Percentiles rank a stretch among this genome's conserved stretches.
Conservation (phyloP, 73 alveolate species). For the Strombidium stylifer region DNA sequence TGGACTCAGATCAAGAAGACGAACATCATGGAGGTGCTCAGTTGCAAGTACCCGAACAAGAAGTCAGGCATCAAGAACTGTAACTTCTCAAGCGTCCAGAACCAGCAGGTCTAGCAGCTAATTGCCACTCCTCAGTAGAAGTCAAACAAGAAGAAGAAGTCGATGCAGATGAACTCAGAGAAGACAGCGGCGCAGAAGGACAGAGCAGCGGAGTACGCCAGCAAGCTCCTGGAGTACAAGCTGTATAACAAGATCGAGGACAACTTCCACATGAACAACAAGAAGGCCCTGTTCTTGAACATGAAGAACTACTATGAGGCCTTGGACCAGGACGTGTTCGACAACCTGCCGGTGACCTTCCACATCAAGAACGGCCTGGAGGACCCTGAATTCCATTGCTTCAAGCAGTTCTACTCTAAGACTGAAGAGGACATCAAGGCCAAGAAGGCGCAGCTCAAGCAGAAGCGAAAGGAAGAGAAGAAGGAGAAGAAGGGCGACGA, state of each 20-base stretch:
- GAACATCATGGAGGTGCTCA: slow-evolving; percentile 14
- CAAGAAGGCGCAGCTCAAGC: neutral
- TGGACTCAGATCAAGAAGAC: slow-evolving; percentile 31
- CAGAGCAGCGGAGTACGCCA: neutral
- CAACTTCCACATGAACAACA: slow-evolving; percentile 66
- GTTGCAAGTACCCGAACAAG: slow-evolving; percentile 32
- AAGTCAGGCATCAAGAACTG: slow-evolving; percentile 7
- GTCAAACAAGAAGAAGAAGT: neutral
- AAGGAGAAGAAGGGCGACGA: slow-evolving; percentile 2
- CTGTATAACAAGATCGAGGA: slow-evolving; percentile 70
- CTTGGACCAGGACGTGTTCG: slow-evolving; percentile 60
- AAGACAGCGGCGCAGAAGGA: neutral
- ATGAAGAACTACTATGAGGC: slow-evolving; percentile 62
- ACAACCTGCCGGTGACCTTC: slow-evolving; percentile 70
- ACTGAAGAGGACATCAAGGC: slow-evolving; percentile 35
- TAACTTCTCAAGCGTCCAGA: neutral
- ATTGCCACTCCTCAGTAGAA: neutral
- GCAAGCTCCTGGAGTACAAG: slow-evolving; percentile 4
- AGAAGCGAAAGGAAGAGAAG: neutral
- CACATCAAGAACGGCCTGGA: slow-evolving; percentile 66
- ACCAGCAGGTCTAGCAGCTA: neutral
- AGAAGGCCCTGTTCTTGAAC: slow-evolving; percentile 67
- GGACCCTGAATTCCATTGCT: slow-evolving; percentile 59
- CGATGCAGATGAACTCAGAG: neutral
- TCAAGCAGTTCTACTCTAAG: slow-evolving; percentile 40